These are phyloP conservation scores for Funneliformis mosseae DNA, from an alignment of 192 early-diverging fungal species.

Conservation along the genomic window DNA sequence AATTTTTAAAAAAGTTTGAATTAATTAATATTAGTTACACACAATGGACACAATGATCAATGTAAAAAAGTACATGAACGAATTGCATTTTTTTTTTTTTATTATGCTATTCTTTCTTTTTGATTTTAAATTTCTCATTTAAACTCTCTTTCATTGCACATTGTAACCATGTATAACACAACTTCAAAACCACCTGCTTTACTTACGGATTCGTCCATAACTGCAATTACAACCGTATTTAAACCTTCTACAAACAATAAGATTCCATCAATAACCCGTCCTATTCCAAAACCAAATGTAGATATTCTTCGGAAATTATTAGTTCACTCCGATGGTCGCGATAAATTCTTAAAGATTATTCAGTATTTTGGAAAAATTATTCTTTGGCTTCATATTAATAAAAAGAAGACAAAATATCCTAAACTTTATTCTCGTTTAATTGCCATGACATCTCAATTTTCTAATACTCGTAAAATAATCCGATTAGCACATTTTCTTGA, in stretches of 20 bases:
- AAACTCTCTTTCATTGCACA: neutral
- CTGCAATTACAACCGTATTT: too few relatives aligned
- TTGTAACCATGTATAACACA: neutral
- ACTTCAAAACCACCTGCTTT: too few relatives aligned
- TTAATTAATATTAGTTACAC: too few relatives aligned
- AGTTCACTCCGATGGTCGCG: conserved; percentile 76
- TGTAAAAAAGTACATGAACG: too few relatives aligned
- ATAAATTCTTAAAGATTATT: conserved; percentile 78
- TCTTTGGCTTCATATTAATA: conserved; percentile 48
- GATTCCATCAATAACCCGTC: neutral
- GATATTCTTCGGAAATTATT: conserved; percentile 26
- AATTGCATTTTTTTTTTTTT: too few relatives aligned
- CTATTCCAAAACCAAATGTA: neutral
- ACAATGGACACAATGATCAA: too few relatives aligned
- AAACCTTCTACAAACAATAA: too few relatives aligned
- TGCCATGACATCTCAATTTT: conserved; percentile 68
- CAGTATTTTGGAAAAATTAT: conserved; percentile 80
- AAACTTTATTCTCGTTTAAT: conserved; percentile 36
- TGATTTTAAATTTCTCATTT: neutral
- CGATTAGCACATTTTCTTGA: conserved; percentile 72
- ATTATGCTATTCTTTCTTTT: neutral
- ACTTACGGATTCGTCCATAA: too few relatives aligned
- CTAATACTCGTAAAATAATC: conserved; percentile 73
- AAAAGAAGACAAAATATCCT: conserved; percentile 28
- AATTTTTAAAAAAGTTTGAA: too few relatives aligned